Evolutionary conservation across 2,329 filamentous ascomycete genomes (phyloP).

Genomic region (Mycogone perniciosa): DNA sequence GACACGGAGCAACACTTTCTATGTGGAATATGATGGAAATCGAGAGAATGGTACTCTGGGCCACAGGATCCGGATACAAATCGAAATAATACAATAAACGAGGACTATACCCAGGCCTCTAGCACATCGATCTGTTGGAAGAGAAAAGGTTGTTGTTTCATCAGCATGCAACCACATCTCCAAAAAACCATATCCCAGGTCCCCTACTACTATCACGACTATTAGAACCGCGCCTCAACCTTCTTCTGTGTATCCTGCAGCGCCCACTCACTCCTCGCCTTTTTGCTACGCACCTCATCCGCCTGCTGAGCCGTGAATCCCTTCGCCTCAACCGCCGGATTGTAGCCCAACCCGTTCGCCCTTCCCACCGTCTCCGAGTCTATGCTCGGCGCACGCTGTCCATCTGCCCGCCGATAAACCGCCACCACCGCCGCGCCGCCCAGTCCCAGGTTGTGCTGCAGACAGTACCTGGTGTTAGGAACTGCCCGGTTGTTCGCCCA

Average conservation of each 20-base stretch:
- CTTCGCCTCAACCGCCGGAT: slow-evolving; percentile 83
- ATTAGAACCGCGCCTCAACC: slow-evolving; percentile 33
- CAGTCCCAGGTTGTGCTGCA: slow-evolving; percentile 91
- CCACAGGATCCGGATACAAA: too few species aligned
- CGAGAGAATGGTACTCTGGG: too few species aligned
- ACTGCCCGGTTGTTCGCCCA: slow-evolving; percentile 89
- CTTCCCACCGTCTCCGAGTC: slow-evolving; percentile 58
- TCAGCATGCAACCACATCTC: not conserved
- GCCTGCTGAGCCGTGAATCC: slow-evolving; percentile 79
- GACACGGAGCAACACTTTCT: not conserved
- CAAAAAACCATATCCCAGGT: not conserved
- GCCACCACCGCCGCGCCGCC: slow-evolving; percentile 88
- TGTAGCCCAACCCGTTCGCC: slow-evolving; percentile 72
- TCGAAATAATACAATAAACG: too few species aligned
- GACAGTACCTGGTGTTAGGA: slow-evolving; percentile 59
- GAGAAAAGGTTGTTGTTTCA: not conserved
- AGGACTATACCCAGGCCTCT: too few species aligned
- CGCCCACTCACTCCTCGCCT: slow-evolving; percentile 62
- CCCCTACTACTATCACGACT: not conserved
- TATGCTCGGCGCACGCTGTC: slow-evolving; percentile 54
- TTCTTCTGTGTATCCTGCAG: slow-evolving; percentile 55
- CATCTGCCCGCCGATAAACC: slow-evolving; percentile 81
- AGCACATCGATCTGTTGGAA: too few species aligned
- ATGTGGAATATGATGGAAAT: too few species aligned
- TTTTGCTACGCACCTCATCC: slow-evolving; percentile 62